A percentile compares a stretch with the other conserved stretches of the same genome.
These are phyloP conservation scores for Suhomyces xylopsoci DNA, from an alignment of 805 yeast genomes.

Conservation along the genomic window DNA sequence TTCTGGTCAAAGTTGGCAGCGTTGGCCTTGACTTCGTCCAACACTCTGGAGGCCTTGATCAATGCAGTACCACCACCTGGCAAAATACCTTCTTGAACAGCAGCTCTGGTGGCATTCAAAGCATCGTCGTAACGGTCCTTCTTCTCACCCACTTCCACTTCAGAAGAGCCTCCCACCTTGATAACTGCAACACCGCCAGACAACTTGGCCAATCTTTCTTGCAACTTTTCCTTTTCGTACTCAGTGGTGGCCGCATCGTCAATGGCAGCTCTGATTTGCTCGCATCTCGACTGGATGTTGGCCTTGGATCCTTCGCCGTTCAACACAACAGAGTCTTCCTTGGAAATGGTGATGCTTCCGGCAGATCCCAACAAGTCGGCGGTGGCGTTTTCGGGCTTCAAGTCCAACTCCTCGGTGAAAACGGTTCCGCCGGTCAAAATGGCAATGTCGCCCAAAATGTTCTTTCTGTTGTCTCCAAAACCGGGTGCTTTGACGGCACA, in stretches of 20 bases:
- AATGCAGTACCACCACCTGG: constrained; percentile 99
- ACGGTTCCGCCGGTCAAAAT: constrained; percentile 91
- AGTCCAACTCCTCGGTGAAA: constrained; percentile 88
- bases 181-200: constrained; percentile 98
- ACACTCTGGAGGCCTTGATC: constrained; percentile 79
- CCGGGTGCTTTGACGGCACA: constrained; percentile 99
- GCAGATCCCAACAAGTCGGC: constrained; percentile 86
- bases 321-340: constrained; percentile 91
- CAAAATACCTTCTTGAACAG: constrained; percentile 96
- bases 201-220: constrained; percentile 94
- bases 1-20: constrained; percentile 87
- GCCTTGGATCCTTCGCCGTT: constrained; percentile 91
- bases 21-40: constrained; percentile 66
- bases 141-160: constrained; percentile 98
- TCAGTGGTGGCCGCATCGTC: constrained; percentile 74
- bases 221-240: constrained; percentile 95
- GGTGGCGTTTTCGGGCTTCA: constrained; percentile 93
- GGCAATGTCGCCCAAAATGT: constrained; percentile 93
- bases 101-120: constrained; percentile 97
- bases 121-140: constrained; percentile 99
- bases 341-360: constrained; percentile 87
- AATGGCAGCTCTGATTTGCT: constrained; percentile 83
- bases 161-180: constrained; percentile 95
- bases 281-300: constrained; percentile 79
- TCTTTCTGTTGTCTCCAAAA: constrained; percentile 97